Evolutionary conservation across 2,329 filamentous ascomycete species (phyloP), one percentile per base, ranked within the genome.

Genomic region (Phoma herbarum): DNA sequence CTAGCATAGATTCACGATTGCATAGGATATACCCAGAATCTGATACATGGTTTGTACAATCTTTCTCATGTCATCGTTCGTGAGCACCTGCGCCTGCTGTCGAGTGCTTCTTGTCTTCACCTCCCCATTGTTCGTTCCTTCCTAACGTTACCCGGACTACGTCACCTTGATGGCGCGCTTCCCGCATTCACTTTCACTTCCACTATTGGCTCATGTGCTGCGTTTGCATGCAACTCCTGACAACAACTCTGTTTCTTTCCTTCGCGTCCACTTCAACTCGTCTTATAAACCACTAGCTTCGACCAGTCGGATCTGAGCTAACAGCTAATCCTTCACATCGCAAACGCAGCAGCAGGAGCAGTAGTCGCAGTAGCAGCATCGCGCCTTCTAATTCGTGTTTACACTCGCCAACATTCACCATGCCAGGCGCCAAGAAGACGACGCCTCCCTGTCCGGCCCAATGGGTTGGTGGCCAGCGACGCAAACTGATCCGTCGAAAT

Each of bases 401-500:
- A 18, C 26, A 31, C 25, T 28, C 41, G 11, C 20, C 22, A 3
- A 11, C 12, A 26, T 8, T 41, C 39, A 52, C n/a, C 14, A 59
- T 59, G 57, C 26, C 57, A 26, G 51, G 42, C 18, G 22, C 23
- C n/a, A 55, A 52, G 33, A 60, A 54, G 25, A 59, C 22, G 29
- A 48, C 33, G 8, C 39, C 50, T 37, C 12, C 35, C 33, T 4
- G 46, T 10, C 60, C 62, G 14, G 60, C 62, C 9, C 47, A 55
- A 23, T 53, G 55, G 44, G 57, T 65, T 25, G 62, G 57, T 16
- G 58, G 63, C 16, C 64, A 64, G 47, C 64, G 67, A 51, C 64
- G 66, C 52, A 67, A 67, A 29, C 53, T 67, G 35, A 33, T 52
- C 6, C 71, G 69, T 39, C 60, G 64, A 31, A 59, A 65, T 25